phyloP scores from a whole-genome alignment of 75 land plant species.

The Pinus albicaulis region DNA sequence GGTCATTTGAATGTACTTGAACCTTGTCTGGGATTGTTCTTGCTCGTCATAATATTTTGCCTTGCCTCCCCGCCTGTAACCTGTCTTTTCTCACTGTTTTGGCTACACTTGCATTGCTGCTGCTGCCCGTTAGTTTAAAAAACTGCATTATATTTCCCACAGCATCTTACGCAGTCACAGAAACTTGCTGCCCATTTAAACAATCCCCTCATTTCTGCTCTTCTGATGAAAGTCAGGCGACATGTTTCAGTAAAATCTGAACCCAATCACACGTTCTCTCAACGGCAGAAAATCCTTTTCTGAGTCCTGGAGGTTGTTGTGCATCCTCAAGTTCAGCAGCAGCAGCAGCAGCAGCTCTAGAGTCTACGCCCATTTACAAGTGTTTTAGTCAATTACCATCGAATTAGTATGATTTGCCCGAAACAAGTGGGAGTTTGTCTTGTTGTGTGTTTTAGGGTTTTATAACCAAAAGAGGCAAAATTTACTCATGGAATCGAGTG shows the following conservation, averaged over 20 bases:
- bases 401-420: constrained; percentile 8
- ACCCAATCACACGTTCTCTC: neutral
- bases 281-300: constrained; percentile 3
- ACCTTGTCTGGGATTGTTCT: neutral
- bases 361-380: too few species aligned
- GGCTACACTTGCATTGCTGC: constrained; percentile 9
- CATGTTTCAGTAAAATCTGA: constrained; percentile 9
- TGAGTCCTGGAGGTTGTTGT: neutral
- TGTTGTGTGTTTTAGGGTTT: constrained; percentile 1
- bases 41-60: neutral
- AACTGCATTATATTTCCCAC: neutral
- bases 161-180: neutral
- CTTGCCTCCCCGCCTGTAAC: neutral
- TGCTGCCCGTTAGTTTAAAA: too few species aligned
- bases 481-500: neutral
- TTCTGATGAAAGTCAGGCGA: neutral
- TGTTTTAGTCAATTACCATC: neutral
- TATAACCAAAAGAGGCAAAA: constrained; percentile 1
- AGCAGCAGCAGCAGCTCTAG: constrained; percentile 5
- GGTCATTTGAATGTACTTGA: constrained; percentile 3
- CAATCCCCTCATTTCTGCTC: neutral
- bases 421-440: constrained; percentile 6
- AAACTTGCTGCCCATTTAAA: constrained; percentile 3
- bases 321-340: neutral
- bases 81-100: neutral